Conservation (phyloP, 2,329 filamentous ascomycete genomes). For the Botryotinia calthae region DNA sequence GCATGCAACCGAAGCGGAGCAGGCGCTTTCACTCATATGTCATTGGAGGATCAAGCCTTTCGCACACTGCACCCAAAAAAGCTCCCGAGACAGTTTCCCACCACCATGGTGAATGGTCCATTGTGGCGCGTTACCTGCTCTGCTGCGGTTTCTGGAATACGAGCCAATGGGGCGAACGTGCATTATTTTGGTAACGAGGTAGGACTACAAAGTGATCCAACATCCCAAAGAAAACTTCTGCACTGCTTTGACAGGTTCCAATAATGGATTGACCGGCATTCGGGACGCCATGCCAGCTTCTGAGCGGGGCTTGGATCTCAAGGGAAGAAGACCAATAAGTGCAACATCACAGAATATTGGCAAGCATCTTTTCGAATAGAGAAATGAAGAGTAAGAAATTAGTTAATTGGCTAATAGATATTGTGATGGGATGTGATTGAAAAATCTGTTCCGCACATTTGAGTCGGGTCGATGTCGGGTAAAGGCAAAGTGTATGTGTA, state of each 20-base stretch:
- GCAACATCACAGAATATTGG: not conserved
- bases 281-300: not conserved
- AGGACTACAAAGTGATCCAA: not conserved
- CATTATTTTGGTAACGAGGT: conserved; percentile 15
- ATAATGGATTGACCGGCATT: conserved; percentile 6
- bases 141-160: not conserved
- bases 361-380: not conserved
- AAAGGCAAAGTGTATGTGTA: not conserved
- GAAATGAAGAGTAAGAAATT: not conserved
- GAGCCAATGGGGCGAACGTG: not conserved
- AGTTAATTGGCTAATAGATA: not conserved
- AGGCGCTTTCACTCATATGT: not conserved
- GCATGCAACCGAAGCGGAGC: conserved; percentile 8
- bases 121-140: conserved; percentile 10
- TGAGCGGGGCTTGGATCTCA: not conserved
- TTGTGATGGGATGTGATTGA: conserved; percentile 10
- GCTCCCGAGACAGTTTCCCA: conserved; percentile 16
- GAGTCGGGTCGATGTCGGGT: not conserved
- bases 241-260: conserved; percentile 8
- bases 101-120: not conserved
- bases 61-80: not conserved
- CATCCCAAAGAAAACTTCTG: not conserved
- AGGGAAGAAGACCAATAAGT: not conserved
- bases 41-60: conserved; percentile 1
- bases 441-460: not conserved